phyloP scores from a whole-genome alignment of 2,329 filamentous ascomycete genomes.

The Chaetomium sp. region DNA sequence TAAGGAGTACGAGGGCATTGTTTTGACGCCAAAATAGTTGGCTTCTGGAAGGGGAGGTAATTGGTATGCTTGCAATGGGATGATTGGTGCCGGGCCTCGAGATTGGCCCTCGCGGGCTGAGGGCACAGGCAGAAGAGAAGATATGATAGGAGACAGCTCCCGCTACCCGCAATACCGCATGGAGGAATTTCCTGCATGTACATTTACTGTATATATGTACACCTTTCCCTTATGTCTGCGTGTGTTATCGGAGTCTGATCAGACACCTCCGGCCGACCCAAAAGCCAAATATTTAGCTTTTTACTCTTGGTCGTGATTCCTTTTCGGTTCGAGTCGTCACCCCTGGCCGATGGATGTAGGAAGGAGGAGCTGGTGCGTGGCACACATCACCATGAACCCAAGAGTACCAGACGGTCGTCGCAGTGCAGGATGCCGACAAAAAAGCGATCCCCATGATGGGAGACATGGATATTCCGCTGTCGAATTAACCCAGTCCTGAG shows the following conservation, averaged over 20 bases:
- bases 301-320: background rate
- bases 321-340: no score
- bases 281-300: background rate
- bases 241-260: background rate
- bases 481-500: background rate
- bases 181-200: conserved; percentile 12
- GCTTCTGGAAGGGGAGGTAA: background rate
- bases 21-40: conserved; percentile 63
- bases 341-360: no score
- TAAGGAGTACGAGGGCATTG: conserved; percentile 89
- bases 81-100: background rate
- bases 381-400: background rate
- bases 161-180: background rate
- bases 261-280: background rate
- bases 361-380: background rate
- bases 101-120: background rate
- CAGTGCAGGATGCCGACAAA: background rate
- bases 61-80: background rate
- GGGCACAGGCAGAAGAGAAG: background rate
- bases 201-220: conserved; percentile 23
- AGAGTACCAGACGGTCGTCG: background rate
- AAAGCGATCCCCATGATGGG: background rate
- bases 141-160: background rate
- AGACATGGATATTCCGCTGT: conserved; percentile 3
- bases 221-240: background rate